Evolutionary conservation across 1,284 basidiomycete genomes (phyloP), one percentile per base, ranked within the genome.

Genomic region (Fistulinella cinereoalba): DNA sequence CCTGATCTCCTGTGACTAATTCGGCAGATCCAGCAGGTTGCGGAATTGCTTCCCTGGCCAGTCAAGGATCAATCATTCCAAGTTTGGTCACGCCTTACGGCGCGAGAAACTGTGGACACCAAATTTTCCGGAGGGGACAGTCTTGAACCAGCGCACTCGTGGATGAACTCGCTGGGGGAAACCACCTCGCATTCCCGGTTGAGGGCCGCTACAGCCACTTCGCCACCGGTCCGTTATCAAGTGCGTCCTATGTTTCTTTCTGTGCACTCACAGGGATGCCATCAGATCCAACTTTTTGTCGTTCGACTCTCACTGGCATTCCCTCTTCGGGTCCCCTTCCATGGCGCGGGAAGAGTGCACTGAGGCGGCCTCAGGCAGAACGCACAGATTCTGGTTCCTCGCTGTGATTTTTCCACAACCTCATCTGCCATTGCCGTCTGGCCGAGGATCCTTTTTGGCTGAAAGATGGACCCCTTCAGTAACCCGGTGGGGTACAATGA

Each of bases 111-210:
- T 77, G 75, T 78, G 81, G 78, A 75, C 67, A 85, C 86, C 84
- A 88, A 88, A 83, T 88, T 88, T 86, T 88, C 86, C 80, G 84
- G 85, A 88, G 87, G 85, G 84, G 82, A 80, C 80, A 76, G 83
- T 76, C 83, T 88, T 83, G 86, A 88, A 88, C 82, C 81, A 85
- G 85, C 85, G 87, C 87, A 80, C 85, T 76, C 66, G 71, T 71
- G 75, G 67, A 67, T 67, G 64, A 54, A 54, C 38, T 77, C 85
- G 80, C 78, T 87, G 82, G 70, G 54, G 69, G 56, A 60, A 75
- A 80, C 82, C 79, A 70, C 68, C 77, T 79, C 80, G 72, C 84
- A 88, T 88, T 83, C 86, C 85, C 80, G 72, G 52, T 59, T 81
- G 74, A 70, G 78, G 81, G 84, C 85, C 86, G 58, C 67, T 80